Evolutionary conservation across 2,329 filamentous ascomycete species (phyloP).

Genomic region (Alternaria burnsii): DNA sequence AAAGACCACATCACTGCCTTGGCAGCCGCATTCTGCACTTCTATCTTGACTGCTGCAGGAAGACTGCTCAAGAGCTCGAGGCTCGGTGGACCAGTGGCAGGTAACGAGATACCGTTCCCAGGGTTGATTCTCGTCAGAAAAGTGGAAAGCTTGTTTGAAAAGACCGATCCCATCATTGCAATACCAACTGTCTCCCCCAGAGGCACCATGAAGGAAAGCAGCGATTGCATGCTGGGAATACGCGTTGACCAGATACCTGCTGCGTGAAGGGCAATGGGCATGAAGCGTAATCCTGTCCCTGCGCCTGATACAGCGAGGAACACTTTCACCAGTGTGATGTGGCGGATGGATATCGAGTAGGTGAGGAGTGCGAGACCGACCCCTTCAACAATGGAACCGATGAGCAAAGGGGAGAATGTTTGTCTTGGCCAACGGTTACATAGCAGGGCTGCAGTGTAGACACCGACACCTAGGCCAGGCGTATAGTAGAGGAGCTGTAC

Average conservation of each 20-base stretch:
- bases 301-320: conserved; percentile 72
- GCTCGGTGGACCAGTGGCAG: conserved; percentile 30
- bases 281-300: conserved; percentile 71
- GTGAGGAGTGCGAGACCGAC: conserved; percentile 67
- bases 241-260: conserved; percentile 67
- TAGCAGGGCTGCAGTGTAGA: conserved; percentile 65
- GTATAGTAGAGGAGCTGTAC: conserved; percentile 69
- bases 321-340: conserved; percentile 64
- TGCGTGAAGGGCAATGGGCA: conserved; percentile 70
- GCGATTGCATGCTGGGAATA: conserved; percentile 66
- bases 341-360: conserved; percentile 62
- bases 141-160: conserved; percentile 64
- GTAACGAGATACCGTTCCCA: conserved; percentile 34
- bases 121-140: conserved; percentile 37
- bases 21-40: conserved; percentile 57
- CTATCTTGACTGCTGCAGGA: conserved; percentile 46
- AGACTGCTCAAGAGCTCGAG: conserved; percentile 51
- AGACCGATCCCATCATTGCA: conserved; percentile 73
- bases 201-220: conserved; percentile 67
- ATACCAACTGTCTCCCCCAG: conserved; percentile 72
- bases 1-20: conserved; percentile 73
- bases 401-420: conserved; percentile 67
- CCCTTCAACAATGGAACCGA: conserved; percentile 60
- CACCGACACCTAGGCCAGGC: conserved; percentile 68
- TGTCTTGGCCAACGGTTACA: conserved; percentile 70